These are phyloP conservation scores for Saturnispora sanitii DNA, from an alignment of 805 yeast genomes.

Conservation along the genomic window DNA sequence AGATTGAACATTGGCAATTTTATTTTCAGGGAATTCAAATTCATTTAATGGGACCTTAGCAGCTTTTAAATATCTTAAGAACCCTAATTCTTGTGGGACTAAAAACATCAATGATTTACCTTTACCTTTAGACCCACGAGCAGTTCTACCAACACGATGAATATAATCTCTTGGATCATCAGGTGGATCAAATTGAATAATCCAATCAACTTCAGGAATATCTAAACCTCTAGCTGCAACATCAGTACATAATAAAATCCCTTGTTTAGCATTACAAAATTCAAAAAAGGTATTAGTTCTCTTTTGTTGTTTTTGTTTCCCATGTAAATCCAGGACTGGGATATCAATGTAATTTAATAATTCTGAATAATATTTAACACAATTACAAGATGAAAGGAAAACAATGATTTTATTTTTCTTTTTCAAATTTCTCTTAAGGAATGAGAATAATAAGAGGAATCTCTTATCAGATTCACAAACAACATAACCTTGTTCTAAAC, in stretches of 20 bases:
- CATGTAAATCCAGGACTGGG: conserved; percentile 94
- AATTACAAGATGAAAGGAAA: conserved; percentile 90
- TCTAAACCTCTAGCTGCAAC: conserved; percentile 99
- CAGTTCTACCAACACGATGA: conserved; percentile 98
- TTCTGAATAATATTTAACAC: conserved; percentile 94
- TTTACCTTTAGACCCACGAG: conserved; percentile 80
- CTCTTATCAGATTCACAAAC: conserved; percentile 95
- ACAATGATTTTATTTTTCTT: conserved; percentile 93
- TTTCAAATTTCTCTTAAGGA: conserved; percentile 84
- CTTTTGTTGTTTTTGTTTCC: conserved; percentile 97
- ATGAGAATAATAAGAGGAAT: conserved; percentile 81
- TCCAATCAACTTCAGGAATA: conserved; percentile 98
- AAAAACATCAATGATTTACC: conserved; percentile 94
- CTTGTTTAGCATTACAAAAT: conserved; percentile 93
- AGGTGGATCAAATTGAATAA: conserved; percentile 97
- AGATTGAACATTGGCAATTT: conserved; percentile 92
- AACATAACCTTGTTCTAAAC: conserved; percentile 96
- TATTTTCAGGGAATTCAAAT: conserved; percentile 88
- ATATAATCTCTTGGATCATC: conserved; percentile 99
- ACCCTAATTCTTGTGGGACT: conserved; percentile 90
- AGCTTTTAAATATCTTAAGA: conserved; percentile 85
- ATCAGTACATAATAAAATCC: conserved; percentile 90
- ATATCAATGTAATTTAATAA: conserved; percentile 89
- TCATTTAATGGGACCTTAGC: conserved; percentile 97
- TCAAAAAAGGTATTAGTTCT: conserved; percentile 97